phyloP scores from a whole-genome alignment of 2,329 filamentous ascomycete species.

The Beauveria brongniartii region DNA sequence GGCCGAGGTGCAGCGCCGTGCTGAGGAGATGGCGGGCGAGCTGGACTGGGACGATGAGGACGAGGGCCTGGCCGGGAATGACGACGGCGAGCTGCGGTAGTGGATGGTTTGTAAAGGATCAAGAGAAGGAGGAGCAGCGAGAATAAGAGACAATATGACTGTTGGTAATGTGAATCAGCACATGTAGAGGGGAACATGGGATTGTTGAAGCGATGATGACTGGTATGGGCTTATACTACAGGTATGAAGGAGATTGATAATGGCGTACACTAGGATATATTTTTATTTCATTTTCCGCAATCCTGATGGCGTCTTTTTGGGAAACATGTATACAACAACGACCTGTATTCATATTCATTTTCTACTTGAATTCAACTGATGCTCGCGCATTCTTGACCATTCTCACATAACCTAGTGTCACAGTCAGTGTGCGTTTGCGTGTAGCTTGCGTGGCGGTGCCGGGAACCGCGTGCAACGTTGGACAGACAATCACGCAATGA shows the following conservation, averaged over 20 bases:
- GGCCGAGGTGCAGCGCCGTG: constrained; percentile 59
- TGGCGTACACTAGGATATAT: background rate
- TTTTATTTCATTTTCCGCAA: background rate
- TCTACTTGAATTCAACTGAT: background rate
- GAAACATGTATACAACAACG: no score
- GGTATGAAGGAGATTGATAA: background rate
- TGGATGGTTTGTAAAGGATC: background rate
- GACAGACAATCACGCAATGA: no score
- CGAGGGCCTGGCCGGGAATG: constrained; percentile 31
- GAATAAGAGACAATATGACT: background rate
- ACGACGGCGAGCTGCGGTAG: constrained; percentile 42
- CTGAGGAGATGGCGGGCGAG: constrained; percentile 42
- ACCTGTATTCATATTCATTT: no score
- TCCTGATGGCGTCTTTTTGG: background rate
- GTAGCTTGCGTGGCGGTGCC: no score
- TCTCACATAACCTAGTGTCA: no score
- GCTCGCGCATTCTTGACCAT: no score
- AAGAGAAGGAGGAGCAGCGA: no score
- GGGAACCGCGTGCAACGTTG: no score
- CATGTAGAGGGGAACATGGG: background rate
- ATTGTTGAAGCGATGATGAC: background rate
- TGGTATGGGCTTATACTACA: background rate
- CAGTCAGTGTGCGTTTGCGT: no score
- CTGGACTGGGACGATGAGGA: constrained; percentile 57
- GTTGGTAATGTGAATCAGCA: background rate